Conservation (phyloP, 768 basidiomycete genomes). For the Serpula lacrymans region DNA sequence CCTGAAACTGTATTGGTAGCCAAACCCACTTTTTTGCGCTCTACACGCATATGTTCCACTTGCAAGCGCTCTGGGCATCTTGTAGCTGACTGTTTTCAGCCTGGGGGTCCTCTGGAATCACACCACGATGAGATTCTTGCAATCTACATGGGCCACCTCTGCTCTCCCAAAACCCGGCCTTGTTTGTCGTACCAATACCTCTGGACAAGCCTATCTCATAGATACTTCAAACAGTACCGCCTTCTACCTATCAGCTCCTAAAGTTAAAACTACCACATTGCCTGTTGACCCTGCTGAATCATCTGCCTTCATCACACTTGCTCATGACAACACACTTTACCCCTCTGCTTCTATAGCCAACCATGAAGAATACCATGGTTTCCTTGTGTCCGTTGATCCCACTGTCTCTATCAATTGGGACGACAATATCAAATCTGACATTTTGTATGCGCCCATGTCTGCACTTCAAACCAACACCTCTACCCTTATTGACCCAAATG, state of each 20-base stretch:
- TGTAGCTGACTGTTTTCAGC: not conserved
- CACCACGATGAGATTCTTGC: not conserved
- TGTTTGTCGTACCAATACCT: too few relatives aligned
- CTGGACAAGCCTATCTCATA: too few relatives aligned
- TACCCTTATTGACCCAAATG: not conserved
- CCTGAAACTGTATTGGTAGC: too few relatives aligned
- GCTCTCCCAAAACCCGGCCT: not conserved
- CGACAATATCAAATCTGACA: not conserved
- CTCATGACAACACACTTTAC: not conserved
- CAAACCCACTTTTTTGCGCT: too few relatives aligned
- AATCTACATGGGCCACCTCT: not conserved
- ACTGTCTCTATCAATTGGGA: not conserved
- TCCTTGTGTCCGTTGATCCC: not conserved
- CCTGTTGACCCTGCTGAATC: too few relatives aligned
- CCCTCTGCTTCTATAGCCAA: not conserved
- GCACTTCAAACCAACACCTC: not conserved
- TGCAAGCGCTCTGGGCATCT: not conserved
- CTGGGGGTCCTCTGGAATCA: not conserved
- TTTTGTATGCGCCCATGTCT: constrained; percentile 20
- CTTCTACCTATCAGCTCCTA: too few relatives aligned
- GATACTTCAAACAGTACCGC: too few relatives aligned
- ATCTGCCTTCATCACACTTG: not conserved
- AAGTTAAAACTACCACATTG: too few relatives aligned
- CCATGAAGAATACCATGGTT: not conserved
- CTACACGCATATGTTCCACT: too few relatives aligned